Base-by-base conservation (phyloP, 1,139 yeast species). In the Saccharomyces hybrid region DNA sequence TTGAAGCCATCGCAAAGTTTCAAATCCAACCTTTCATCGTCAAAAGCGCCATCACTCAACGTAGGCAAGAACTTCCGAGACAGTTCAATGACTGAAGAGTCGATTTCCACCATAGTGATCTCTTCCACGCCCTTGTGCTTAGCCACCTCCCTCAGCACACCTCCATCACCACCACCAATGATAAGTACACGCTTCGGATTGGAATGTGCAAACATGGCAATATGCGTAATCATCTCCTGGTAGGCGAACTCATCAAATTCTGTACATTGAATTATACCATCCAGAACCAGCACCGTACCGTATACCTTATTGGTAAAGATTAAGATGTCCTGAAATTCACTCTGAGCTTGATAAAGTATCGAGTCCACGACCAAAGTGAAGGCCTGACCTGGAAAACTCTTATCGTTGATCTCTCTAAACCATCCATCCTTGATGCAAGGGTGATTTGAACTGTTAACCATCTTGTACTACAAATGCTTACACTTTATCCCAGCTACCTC, bases 121-220 rank as follows among this genome's bases (percentile, higher is more conserved):
- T 76, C 72, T 60, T 87, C 85, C 31, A 91, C 84, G 51, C 78
- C 69, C 0, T 76, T 76, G 71, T 91, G 97, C 72, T 91, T 90
- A 65, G 89, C 86, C 67, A 89, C 83, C 73, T 90, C 97, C 71
- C 97, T 81, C 66, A 90, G 77, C 51, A 89, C 96, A 69, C 97
- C 97, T 63, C 97, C 96, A 68, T 90, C 97, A 60, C 97, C 97
- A 59, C 97, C 97, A 54, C 97, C 97, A 68, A 90, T 84, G 54
- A 90, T 95, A 57, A 90, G 77, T 27, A 93, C 96, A 68, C 78
- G 82, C 75, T 85, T 86, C 46, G 97, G 97, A 73, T 83, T 77
- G 53, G 89, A 86, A 75, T 90, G 97, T 34, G 91, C 80, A 79
- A 85, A 86, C 72, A 90, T 68, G 8, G 96, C 95, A 64, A 90